Base-by-base conservation (phyloP, 768 basidiomycete genomes). In the Tephrocybe sp. region DNA sequence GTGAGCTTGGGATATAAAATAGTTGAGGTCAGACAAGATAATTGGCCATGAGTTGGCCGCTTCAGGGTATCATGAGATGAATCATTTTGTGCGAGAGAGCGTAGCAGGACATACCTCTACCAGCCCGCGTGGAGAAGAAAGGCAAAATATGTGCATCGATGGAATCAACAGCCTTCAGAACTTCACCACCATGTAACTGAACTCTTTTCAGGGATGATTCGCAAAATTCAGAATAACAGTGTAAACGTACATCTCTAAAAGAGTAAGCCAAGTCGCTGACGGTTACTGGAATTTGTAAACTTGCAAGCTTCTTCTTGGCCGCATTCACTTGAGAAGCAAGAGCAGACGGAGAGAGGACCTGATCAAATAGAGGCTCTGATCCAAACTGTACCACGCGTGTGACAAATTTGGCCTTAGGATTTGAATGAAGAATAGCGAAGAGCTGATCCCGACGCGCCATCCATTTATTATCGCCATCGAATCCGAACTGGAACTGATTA, bases 111-210 rank as follows among this genome's bases (percentile, higher is more conserved):
- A 40, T 51, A 82, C 84, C 80, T 24, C 70, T 81, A 1, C 81
- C 81, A 25, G 83, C 84, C 20, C 72, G 42, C 32, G 71, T 55
- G 0, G 78, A 75, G 62, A 88, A 88, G 68, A 88, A 87, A 1
- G 87, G 86, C 30, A 88, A 66, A 73, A 86, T 86, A 61, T 89
- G 86, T 0, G 77, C 79, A 54, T 87, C 80, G 41, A 88, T 80
- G 36, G 73, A 72, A 57, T 88, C 84, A 3, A 87, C 67, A 0
- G 81, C 78, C 51, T 78, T 67, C 50, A 89, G 68, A 15, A 86
- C 78, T 42, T 76, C 68, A 45, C 74, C 71, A 4, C 80, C 76
- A 3, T n/a, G n/a, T n/a, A n/a, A n/a, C n/a, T n/a, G n/a, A n/a
- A n/a, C n/a, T n/a, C n/a, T n/a, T n/a, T n/a, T n/a, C n/a, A n/a